Percentiles rank a stretch among this genome's conserved stretches.
Conservation (phyloP, 2,329 filamentous ascomycete genomes). For the Epichloe elymi region DNA sequence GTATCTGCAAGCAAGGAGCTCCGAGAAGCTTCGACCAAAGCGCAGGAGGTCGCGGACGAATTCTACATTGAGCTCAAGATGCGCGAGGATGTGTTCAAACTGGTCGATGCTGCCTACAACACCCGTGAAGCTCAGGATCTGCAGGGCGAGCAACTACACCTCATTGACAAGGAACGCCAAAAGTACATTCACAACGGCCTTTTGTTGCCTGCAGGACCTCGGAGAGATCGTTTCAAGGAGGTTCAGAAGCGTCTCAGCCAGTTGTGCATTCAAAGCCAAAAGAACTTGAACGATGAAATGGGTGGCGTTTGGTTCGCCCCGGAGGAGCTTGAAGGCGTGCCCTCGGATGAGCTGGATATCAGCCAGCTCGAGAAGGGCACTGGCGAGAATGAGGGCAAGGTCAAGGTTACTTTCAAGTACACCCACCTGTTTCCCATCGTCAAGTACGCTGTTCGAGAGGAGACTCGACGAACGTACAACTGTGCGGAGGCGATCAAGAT, state of each 20-base stretch:
- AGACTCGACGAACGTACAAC: constrained; percentile 44
- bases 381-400: constrained; percentile 57
- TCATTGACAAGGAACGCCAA: constrained; percentile 68
- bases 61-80: constrained; percentile 67
- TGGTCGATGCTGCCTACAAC: constrained; percentile 46
- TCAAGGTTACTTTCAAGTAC: constrained; percentile 72
- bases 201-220: constrained; percentile 52
- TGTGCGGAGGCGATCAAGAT: constrained; percentile 24
- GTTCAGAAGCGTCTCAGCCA: constrained; percentile 70
- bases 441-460: constrained; percentile 61
- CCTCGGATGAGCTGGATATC: constrained; percentile 53
- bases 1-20: constrained; percentile 57
- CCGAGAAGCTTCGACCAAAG: constrained; percentile 63
- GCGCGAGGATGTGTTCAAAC: constrained; percentile 67
- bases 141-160: constrained; percentile 55
- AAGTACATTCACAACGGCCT: constrained; percentile 66
- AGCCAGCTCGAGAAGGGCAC: constrained; percentile 57
- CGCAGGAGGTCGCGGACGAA: constrained; percentile 63
- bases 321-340: constrained; percentile 63
- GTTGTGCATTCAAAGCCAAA: constrained; percentile 62
- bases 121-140: constrained; percentile 38
- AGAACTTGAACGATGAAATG: constrained; percentile 72
- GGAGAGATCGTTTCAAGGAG: constrained; percentile 72
- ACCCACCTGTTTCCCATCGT: constrained; percentile 66
- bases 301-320: constrained; percentile 68